A percentile compares a stretch with the other conserved stretches of the same genome.
These are phyloP conservation scores for Herpotrichia juniperi DNA, from an alignment of 2,329 filamentous ascomycete genomes.

Conservation along the genomic window DNA sequence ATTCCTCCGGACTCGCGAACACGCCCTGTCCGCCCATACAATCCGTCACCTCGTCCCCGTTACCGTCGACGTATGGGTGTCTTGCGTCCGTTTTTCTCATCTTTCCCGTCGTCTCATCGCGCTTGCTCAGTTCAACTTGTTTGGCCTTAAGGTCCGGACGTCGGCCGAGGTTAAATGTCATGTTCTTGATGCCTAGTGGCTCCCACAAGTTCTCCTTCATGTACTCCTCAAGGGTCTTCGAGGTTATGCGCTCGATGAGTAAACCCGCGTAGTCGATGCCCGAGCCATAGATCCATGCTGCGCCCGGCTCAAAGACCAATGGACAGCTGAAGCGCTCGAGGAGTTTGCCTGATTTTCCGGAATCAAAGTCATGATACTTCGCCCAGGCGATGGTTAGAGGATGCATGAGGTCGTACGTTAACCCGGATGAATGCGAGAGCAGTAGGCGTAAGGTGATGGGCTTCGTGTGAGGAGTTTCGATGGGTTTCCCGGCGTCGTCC, in stretches of 20 bases:
- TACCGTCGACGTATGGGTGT: constrained; percentile 19
- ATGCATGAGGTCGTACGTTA: constrained; percentile 53
- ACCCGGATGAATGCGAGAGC: constrained; percentile 58
- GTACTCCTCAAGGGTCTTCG: constrained; percentile 48
- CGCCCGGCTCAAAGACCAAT: constrained; percentile 66
- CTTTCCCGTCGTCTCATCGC: constrained; percentile 22
- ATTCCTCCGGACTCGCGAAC: constrained; percentile 28
- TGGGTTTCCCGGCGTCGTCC: constrained; percentile 27
- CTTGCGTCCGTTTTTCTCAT: constrained; percentile 5
- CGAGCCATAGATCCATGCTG: constrained; percentile 61
- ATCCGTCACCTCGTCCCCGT: constrained; percentile 23
- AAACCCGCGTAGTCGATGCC: constrained; percentile 55
- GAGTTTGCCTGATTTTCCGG: constrained; percentile 52
- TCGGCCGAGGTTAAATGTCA: constrained; percentile 58
- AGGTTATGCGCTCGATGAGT: constrained; percentile 49
- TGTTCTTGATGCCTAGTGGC: constrained; percentile 54
- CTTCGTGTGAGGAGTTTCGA: constrained; percentile 25
- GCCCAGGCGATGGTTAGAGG: constrained; percentile 50
- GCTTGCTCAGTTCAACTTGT: constrained; percentile 35
- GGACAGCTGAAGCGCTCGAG: constrained; percentile 54
- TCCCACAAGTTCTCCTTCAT: constrained; percentile 52
- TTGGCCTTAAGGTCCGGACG: constrained; percentile 28
- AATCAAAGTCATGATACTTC: constrained; percentile 31
- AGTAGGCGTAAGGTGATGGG: constrained; percentile 46
- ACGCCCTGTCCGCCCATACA: constrained; percentile 35